These are phyloP conservation scores for Holtermanniella nyarrowii DNA, from an alignment of 768 basidiomycete genomes.

Conservation along the genomic window DNA sequence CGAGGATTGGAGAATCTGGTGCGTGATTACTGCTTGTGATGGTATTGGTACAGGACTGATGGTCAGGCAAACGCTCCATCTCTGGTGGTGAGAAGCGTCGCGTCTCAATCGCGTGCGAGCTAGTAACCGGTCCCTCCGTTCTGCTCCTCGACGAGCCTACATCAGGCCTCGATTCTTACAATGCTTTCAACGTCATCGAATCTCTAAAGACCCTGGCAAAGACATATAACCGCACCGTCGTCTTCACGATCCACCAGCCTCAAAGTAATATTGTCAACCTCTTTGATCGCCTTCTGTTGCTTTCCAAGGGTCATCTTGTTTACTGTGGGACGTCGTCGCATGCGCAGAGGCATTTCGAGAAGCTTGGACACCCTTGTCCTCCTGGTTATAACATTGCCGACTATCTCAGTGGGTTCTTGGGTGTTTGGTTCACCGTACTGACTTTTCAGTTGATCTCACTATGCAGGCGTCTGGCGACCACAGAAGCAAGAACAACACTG, in stretches of 20 bases:
- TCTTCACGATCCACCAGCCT: slow-evolving; percentile 98
- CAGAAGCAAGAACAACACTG: slow-evolving; percentile 7
- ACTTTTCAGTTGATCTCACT: slow-evolving; percentile 43
- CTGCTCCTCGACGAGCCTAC: slow-evolving; percentile 96
- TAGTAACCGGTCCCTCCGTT: slow-evolving; percentile 93
- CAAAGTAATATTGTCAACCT: slow-evolving; percentile 93
- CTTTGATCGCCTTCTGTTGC: slow-evolving; percentile 80
- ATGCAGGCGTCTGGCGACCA: slow-evolving; percentile 45
- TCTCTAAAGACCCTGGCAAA: slow-evolving; percentile 72
- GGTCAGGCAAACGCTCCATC: slow-evolving; percentile 64
- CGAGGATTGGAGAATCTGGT: slow-evolving; percentile 72
- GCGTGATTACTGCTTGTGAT: not conserved
- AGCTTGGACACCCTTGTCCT: slow-evolving; percentile 74
- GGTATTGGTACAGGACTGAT: slow-evolving; percentile 25
- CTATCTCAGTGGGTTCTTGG: slow-evolving; percentile 63
- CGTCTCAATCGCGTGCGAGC: slow-evolving; percentile 93
- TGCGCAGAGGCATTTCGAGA: slow-evolving; percentile 70
- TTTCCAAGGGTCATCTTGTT: slow-evolving; percentile 72
- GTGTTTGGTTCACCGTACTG: not conserved
- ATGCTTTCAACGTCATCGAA: slow-evolving; percentile 89
- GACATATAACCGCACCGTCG: slow-evolving; percentile 83
- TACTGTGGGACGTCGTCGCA: slow-evolving; percentile 68
- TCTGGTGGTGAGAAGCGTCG: slow-evolving; percentile 96
- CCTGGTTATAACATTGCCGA: slow-evolving; percentile 95
- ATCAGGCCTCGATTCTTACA: slow-evolving; percentile 87